Evolutionary conservation across 306 rosid genomes (phyloP).

Genomic region (Gleditsia sinensis): DNA sequence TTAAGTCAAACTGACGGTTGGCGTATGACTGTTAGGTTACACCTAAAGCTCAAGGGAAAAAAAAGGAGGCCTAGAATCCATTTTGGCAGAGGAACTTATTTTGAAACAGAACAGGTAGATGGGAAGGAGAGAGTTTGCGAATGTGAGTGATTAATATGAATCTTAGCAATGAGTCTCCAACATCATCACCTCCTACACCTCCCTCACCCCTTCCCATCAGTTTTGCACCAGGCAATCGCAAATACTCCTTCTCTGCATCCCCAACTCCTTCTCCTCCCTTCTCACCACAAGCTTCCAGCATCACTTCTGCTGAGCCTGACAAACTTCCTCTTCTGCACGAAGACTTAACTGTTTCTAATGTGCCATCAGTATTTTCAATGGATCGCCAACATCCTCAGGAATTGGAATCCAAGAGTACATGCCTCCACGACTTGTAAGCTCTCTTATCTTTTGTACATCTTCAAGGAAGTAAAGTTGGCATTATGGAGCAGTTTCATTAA

Average conservation of each 20-base stretch:
- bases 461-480: background rate
- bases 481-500: background rate
- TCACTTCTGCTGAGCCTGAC: conserved; percentile 48
- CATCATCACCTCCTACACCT: conserved; percentile 86
- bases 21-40: conserved; percentile 60
- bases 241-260: conserved; percentile 62
- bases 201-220: conserved; percentile 83
- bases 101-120: conserved; percentile 19
- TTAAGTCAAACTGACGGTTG: conserved; percentile 37
- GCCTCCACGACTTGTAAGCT: conserved; percentile 72
- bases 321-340: conserved; percentile 51
- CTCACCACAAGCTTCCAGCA: conserved; percentile 46
- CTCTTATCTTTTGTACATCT: conserved; percentile 1
- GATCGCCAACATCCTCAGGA: conserved; percentile 42
- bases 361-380: conserved; percentile 54
- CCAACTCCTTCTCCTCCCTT: conserved; percentile 72
- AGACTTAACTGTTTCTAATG: conserved; percentile 11
- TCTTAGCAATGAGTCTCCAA: conserved; percentile 42
- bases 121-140: conserved; percentile 20
- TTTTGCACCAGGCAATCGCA: conserved; percentile 62
- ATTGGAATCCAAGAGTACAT: conserved; percentile 49
- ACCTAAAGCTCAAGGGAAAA: conserved; percentile 37
- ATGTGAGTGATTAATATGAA: conserved; percentile 34
- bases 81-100: background rate
- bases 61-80: background rate